Conservation (phyloP, 768 basidiomycete genomes). For the Mycena metata region DNA sequence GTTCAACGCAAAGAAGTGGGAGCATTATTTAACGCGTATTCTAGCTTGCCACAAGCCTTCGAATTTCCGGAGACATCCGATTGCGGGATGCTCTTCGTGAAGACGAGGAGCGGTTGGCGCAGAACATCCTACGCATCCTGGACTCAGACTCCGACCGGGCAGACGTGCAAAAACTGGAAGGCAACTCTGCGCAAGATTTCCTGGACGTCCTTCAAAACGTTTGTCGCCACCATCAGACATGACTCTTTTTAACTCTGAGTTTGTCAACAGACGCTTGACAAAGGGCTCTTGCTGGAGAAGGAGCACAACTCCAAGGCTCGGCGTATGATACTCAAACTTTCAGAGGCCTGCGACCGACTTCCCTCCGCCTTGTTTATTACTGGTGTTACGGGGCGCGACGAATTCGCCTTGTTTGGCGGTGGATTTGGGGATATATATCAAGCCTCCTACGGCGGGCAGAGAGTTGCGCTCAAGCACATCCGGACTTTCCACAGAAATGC, state of each 20-base stretch:
- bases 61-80: not conserved
- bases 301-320: slow-evolving; percentile 17
- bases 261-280: slow-evolving; percentile 12
- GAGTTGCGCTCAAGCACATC: slow-evolving; percentile 23
- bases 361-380: slow-evolving; percentile 37
- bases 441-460: slow-evolving; percentile 23
- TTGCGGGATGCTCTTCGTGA: slow-evolving; percentile 10
- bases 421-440: slow-evolving; percentile 42
- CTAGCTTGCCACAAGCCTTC: slow-evolving; percentile 8
- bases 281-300: slow-evolving; percentile 1
- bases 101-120: slow-evolving; percentile 24
- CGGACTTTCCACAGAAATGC: slow-evolving; percentile 1
- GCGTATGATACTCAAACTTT: slow-evolving; percentile 37
- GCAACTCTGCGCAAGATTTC: slow-evolving; percentile 11
- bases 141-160: slow-evolving; percentile 5
- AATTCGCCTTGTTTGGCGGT: slow-evolving; percentile 31
- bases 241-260: not conserved
- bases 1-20: not conserved
- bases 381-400: slow-evolving; percentile 28
- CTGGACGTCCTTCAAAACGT: slow-evolving; percentile 27
- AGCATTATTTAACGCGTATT: not conserved
- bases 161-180: slow-evolving; percentile 6
- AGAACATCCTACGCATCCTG: not conserved
- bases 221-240: not conserved
- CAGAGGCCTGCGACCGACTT: slow-evolving; percentile 30